A percentile compares a stretch with the other conserved stretches of the same genome.
These are phyloP conservation scores for Trypanosoma cruzi DNA, from an alignment of 208 protist genomes.

Conservation along the genomic window DNA sequence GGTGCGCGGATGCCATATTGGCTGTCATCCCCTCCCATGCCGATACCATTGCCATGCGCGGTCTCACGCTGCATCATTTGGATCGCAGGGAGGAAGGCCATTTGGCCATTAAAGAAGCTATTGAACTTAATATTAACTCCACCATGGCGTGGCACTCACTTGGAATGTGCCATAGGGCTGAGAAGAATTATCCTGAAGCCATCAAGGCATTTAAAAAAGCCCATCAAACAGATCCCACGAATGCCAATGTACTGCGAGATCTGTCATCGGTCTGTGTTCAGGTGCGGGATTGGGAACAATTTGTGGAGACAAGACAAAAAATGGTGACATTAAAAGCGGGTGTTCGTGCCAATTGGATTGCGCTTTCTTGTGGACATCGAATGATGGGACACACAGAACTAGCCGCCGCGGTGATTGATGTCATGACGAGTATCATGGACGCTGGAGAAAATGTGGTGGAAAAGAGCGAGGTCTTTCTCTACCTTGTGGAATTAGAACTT, in stretches of 20 bases:
- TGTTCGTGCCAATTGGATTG: conserved; percentile 89
- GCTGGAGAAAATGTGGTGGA: conserved; percentile 69
- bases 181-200: conserved; percentile 92
- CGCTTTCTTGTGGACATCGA: conserved; percentile 78
- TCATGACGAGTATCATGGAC: conserved; percentile 80
- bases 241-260: conserved; percentile 92
- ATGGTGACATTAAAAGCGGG: conserved; percentile 88
- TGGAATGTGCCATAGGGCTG: conserved; percentile 89
- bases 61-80: conserved; percentile 74
- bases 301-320: conserved; percentile 84
- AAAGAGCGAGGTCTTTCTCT: conserved; percentile 73
- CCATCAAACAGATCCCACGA: conserved; percentile 64
- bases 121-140: conserved; percentile 51
- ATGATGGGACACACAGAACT: conserved; percentile 75
- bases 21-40: conserved; percentile 64
- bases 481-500: conserved; percentile 78
- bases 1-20: conserved; percentile 76
- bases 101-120: conserved; percentile 56
- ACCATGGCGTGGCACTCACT: conserved; percentile 95
- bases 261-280: conserved; percentile 91
- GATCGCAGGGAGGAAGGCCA: conserved; percentile 78
- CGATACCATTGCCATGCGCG: conserved; percentile 83
- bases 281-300: conserved; percentile 91
- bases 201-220: conserved; percentile 94
- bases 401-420: conserved; percentile 74